phyloP scores from a whole-genome alignment of 139 green algal species.

The Gonium pectorale region DNA sequence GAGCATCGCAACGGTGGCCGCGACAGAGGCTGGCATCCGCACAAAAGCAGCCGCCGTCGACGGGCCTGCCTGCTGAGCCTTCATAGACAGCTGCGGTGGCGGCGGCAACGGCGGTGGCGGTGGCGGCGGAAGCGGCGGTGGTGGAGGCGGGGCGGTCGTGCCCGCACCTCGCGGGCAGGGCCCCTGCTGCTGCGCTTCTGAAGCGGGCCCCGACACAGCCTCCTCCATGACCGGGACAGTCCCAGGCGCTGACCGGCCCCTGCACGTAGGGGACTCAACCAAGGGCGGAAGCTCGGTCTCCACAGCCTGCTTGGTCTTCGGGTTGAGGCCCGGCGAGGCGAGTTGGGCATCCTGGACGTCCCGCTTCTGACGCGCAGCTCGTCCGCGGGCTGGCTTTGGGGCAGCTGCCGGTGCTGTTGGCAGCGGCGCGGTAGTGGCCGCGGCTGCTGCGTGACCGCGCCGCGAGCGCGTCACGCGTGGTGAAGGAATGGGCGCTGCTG shows the following conservation, averaged over 20 bases:
- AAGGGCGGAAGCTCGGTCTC: no score
- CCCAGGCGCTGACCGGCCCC: no score
- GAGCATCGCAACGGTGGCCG: neutral
- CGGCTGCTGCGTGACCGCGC: neutral
- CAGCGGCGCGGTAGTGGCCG: neutral
- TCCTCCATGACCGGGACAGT: no score
- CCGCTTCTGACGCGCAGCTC: neutral
- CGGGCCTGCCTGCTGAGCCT: neutral
- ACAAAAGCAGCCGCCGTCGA: neutral
- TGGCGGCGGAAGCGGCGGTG: neutral
- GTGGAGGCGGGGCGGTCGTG: neutral
- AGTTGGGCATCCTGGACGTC: slow-evolving; percentile 3
- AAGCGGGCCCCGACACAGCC: neutral
- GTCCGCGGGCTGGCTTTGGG: neutral
- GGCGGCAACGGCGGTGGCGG: neutral
- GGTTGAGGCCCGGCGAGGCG: slow-evolving; percentile 3
- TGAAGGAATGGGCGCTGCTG: neutral
- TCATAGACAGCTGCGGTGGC: no score
- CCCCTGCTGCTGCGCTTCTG: neutral
- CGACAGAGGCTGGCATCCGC: neutral
- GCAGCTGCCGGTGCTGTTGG: neutral
- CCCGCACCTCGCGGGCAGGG: neutral
- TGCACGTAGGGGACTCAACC: no score
- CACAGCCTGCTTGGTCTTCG: slow-evolving; percentile 22
- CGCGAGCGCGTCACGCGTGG: slow-evolving; percentile 9